Conservation (phyloP, 345 rosid genomes). For the Gynandropsis gynandra region DNA sequence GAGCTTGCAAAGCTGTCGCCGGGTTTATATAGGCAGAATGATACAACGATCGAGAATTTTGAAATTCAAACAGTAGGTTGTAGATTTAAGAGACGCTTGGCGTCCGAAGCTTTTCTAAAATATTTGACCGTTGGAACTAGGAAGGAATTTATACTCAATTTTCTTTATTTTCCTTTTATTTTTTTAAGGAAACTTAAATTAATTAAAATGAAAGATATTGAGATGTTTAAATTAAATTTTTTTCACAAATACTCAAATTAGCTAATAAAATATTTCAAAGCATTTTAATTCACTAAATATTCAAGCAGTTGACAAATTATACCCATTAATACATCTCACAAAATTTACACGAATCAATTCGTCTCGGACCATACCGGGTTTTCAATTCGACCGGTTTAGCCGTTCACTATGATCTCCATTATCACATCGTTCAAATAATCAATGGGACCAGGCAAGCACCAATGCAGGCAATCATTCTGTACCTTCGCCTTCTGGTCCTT, state of each 20-base stretch:
- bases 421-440: conserved; percentile 79
- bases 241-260: too few species aligned
- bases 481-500: conserved; percentile 52
- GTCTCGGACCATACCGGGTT: conserved; percentile 7
- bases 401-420: conserved; percentile 57
- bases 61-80: conserved; percentile 18
- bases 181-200: too few species aligned
- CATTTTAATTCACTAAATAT: too few species aligned
- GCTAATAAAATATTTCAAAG: too few species aligned
- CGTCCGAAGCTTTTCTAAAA: conserved; percentile 8
- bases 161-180: too few species aligned
- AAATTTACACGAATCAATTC: too few species aligned
- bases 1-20: not conserved
- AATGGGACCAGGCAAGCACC: conserved; percentile 98
- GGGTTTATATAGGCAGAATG: not conserved
- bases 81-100: conserved; percentile 7
- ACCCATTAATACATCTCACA: too few species aligned
- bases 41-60: conserved; percentile 16
- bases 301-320: too few species aligned
- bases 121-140: conserved; percentile 6
- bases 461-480: conserved; percentile 93
- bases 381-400: conserved; percentile 18
- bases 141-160: not conserved
- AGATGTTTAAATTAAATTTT: too few species aligned
- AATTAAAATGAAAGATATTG: too few species aligned